Evolutionary conservation across 2,329 filamentous ascomycete species (phyloP).

Genomic region (Ceratocystis eucalypticola): DNA sequence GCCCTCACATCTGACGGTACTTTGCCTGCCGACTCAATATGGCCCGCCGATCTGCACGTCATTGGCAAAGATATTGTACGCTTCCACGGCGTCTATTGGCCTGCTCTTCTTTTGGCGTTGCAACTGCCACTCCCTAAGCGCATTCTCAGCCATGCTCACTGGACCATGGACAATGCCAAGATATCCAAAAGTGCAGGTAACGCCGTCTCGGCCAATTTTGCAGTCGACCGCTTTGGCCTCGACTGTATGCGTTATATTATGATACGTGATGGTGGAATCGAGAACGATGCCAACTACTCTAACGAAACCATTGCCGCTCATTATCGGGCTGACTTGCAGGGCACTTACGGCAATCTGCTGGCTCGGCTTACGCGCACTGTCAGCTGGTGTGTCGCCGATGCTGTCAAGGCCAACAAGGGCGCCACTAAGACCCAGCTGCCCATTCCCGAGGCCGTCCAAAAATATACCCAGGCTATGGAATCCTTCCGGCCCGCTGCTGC

Average conservation of each 20-base stretch:
- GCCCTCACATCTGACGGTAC: slow-evolving; percentile 22
- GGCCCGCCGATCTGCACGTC: slow-evolving; percentile 85
- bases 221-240: slow-evolving; percentile 73
- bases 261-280: slow-evolving; percentile 62
- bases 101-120: slow-evolving; percentile 82
- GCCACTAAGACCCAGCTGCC: slow-evolving; percentile 7
- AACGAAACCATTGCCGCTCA: slow-evolving; percentile 60
- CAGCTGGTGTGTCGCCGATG: slow-evolving; percentile 52
- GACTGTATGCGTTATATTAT: slow-evolving; percentile 87
- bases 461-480: slow-evolving; percentile 16
- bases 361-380: slow-evolving; percentile 55
- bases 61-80: slow-evolving; percentile 94
- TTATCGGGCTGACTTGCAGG: slow-evolving; percentile 69
- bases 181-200: slow-evolving; percentile 97
- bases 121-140: slow-evolving; percentile 64
- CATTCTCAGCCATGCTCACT: slow-evolving; percentile 82
- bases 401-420: slow-evolving; percentile 30
- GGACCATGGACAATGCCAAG: slow-evolving; percentile 82
- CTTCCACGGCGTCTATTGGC: slow-evolving; percentile 98
- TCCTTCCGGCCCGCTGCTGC: slow-evolving; percentile 17
- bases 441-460: slow-evolving; percentile 15
- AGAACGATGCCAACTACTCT: slow-evolving; percentile 69
- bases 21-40: slow-evolving; percentile 58
- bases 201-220: slow-evolving; percentile 87
- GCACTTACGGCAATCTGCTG: slow-evolving; percentile 67